phyloP scores from a whole-genome alignment of 306 rosid species.

The Crataegus laevigata region DNA sequence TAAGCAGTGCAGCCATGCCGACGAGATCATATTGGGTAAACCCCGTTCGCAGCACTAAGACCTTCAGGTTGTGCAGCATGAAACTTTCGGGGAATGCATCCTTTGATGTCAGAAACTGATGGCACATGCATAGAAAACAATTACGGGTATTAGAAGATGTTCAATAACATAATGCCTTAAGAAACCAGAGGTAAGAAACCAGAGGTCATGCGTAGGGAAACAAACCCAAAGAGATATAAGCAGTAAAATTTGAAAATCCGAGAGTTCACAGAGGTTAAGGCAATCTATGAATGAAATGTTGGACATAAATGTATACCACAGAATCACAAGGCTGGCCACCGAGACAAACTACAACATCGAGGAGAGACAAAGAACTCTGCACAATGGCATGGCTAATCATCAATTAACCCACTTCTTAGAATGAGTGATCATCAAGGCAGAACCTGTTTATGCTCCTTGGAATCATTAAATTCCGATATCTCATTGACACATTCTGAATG shows the following conservation, averaged over 20 bases:
- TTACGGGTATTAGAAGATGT: too few relatives aligned
- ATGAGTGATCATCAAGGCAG: too few relatives aligned
- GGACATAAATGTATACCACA: not conserved
- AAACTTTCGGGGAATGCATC: not conserved
- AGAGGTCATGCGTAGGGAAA: not conserved
- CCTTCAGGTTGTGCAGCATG: not conserved
- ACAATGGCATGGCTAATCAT: not conserved
- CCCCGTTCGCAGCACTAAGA: not conserved
- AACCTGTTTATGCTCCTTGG: not conserved
- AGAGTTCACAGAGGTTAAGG: not conserved
- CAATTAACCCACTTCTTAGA: too few relatives aligned
- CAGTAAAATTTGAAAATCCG: not conserved
- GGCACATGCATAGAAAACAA: not conserved
- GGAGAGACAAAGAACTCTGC: too few relatives aligned
- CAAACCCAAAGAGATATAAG: not conserved
- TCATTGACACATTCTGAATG: too few relatives aligned
- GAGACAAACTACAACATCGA: not conserved
- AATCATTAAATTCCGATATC: too few relatives aligned
- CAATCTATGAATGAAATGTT: not conserved
- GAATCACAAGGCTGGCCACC: too few relatives aligned
- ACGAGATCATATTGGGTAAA: conserved; percentile 3
- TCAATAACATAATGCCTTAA: not conserved
- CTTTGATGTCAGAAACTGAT: conserved; percentile 4
- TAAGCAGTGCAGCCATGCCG: conserved; percentile 9
- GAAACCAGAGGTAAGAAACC: not conserved